Conservation (phyloP, 345 rosid genomes). For the Kandelia obovata region DNA sequence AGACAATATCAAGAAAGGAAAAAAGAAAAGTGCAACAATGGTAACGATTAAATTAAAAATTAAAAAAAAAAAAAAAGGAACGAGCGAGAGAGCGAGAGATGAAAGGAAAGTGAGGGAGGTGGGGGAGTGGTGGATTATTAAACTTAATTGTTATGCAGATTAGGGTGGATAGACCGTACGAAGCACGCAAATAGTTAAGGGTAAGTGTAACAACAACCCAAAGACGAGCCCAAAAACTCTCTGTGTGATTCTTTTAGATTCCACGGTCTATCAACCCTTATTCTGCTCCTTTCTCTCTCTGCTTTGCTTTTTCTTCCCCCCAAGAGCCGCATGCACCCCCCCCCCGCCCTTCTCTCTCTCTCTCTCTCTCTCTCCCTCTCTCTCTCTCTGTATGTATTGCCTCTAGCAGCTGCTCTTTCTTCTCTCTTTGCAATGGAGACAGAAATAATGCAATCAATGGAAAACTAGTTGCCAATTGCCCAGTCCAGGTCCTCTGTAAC, state of each 20-base stretch:
- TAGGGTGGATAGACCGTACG: constrained; percentile 82
- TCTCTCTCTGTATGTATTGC: too few relatives aligned
- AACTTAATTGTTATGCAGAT: constrained; percentile 31
- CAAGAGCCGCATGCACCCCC: background rate
- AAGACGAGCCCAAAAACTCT: background rate
- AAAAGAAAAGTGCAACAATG: background rate
- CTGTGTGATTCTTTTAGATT: constrained; percentile 56
- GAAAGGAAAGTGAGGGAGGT: constrained; percentile 9
- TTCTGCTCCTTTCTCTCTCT: constrained; percentile 37
- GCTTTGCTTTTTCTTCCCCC: background rate
- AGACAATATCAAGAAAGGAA: background rate
- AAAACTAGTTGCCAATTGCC: too few relatives aligned
- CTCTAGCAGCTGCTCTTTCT: too few relatives aligned
- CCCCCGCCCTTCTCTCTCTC: constrained; percentile 13
- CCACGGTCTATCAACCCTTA: constrained; percentile 76
- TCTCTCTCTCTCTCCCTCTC: constrained; percentile 4
- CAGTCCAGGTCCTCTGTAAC: too few relatives aligned
- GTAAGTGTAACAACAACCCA: constrained; percentile 14
- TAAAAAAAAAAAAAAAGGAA: background rate
- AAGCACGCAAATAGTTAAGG: constrained; percentile 55
- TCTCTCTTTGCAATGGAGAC: background rate
- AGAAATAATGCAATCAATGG: background rate
- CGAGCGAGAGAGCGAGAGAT: background rate
- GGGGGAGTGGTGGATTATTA: background rate
- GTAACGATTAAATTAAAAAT: background rate